Conservation (phyloP, 306 rosid genomes). For the Cucurbita maxima region DNA sequence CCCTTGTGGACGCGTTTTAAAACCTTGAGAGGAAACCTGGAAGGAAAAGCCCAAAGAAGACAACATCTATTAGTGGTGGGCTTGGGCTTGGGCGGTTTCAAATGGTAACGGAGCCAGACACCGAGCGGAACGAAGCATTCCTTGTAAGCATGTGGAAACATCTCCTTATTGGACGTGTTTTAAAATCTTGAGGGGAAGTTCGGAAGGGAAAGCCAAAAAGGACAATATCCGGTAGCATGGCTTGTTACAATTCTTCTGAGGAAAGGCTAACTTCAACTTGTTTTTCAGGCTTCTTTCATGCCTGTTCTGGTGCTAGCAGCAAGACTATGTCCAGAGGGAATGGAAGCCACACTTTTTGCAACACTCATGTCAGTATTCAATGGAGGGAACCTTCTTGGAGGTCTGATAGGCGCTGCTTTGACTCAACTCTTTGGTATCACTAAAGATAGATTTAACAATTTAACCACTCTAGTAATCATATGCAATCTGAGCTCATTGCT, state of each 20-base stretch:
- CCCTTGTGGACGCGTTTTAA: no score
- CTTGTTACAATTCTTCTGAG: not conserved
- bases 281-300: constrained; percentile 75
- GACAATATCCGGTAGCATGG: no score
- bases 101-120: no score
- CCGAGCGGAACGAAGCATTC: no score
- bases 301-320: constrained; percentile 97
- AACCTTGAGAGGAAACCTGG: no score
- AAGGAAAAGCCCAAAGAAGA: no score
- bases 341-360: constrained; percentile 98
- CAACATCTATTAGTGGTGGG: no score
- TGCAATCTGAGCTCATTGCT: constrained; percentile 84
- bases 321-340: constrained; percentile 89
- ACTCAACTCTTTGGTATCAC: constrained; percentile 78
- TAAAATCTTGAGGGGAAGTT: no score
- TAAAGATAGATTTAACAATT: constrained; percentile 71
- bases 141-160: no score
- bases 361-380: constrained; percentile 93
- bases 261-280: not conserved
- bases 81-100: no score
- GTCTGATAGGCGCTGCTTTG: constrained; percentile 83
- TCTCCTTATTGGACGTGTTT: no score
- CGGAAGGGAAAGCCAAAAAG: no score
- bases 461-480: constrained; percentile 55
- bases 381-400: constrained; percentile 90